These are phyloP conservation scores for Schoenoplectus tabernaemontani DNA, from an alignment of 202 grass and related monocot species.

Conservation along the genomic window DNA sequence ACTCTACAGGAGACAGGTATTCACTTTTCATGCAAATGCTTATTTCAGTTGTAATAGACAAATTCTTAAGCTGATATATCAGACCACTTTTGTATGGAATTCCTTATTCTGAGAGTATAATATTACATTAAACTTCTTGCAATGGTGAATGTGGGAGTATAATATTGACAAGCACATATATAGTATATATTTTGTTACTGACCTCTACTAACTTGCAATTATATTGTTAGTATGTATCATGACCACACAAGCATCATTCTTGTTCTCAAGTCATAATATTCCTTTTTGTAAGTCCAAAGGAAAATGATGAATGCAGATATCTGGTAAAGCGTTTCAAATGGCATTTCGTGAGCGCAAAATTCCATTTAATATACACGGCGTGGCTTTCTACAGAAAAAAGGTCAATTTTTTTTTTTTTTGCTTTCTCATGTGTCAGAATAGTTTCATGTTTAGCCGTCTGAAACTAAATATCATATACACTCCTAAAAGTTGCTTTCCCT, in stretches of 20 bases:
- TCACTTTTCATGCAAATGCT: neutral
- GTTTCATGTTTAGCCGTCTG: neutral
- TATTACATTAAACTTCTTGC: neutral
- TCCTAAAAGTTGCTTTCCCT: neutral
- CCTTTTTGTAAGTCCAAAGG: neutral
- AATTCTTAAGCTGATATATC: neutral
- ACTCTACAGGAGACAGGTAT: conserved; percentile 85
- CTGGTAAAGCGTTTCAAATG: conserved; percentile 83
- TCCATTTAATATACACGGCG: conserved; percentile 90
- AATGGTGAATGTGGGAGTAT: neutral
- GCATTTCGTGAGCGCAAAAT: conserved; percentile 95
- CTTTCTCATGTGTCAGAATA: neutral
- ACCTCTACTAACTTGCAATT: conserved; percentile 17
- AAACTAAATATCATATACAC: neutral
- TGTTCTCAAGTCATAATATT: neutral
- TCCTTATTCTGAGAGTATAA: neutral
- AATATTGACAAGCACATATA: neutral
- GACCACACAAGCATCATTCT: neutral
- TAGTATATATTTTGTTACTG: conserved; percentile 26
- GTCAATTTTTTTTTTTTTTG: conserved; percentile 28
- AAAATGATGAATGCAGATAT: conserved; percentile 37
- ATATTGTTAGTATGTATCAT: neutral
- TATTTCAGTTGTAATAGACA: conserved; percentile 1
- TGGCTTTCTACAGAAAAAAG: conserved; percentile 98
- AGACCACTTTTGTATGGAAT: neutral